Evolutionary conservation across 331 rosid species (phyloP), one percentile per base, ranked within the genome.

Genomic region (Quercus phellos): DNA sequence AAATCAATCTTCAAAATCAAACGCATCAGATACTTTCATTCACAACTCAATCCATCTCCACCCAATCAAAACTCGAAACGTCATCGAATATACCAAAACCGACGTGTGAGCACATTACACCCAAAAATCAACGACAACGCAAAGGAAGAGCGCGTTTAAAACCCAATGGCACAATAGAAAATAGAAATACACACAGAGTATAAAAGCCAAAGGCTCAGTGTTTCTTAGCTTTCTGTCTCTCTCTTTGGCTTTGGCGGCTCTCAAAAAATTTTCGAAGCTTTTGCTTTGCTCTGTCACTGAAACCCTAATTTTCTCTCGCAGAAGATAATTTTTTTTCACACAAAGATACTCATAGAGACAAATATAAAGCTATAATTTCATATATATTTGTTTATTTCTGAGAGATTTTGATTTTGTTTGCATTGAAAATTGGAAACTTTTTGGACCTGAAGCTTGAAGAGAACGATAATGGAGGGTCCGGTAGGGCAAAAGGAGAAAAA

Each of bases 191-290:
- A 63, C 35, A 14, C 73, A 26, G 34, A 27, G 42, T 80, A 88
- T 78, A 85, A 88, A 77, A 68, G 18, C 81, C 72, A 74, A 46
- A 63, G 18, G 76, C 53, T 68, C 55, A 54, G 51, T 29, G 22
- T 24, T 50, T 59, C 78, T 43, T 3, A 75, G 10, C 7, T 10
- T 72, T 53, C 68, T 30, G 46, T 38, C 46, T 38, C 46, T 35
- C 43, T 1, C 46, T 38, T 38, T 38, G 46, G 46, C 79, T 79
- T 46, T 82, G 98, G 95, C 95, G 97, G 95, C 98, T 91, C 87
- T 71, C 61, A 35, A 54, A 34, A 46, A 34, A 22, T 54, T 79
- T 70, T 80, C 78, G 77, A 70, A 64, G 72, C 79, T 67, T 29
- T 54, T 22, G 74, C 77, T 64, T 51, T 46, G 53, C 53, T 12